These are phyloP conservation scores for Torulaspora delbrueckii DNA, from an alignment of 805 yeast species.

Conservation along the genomic window DNA sequence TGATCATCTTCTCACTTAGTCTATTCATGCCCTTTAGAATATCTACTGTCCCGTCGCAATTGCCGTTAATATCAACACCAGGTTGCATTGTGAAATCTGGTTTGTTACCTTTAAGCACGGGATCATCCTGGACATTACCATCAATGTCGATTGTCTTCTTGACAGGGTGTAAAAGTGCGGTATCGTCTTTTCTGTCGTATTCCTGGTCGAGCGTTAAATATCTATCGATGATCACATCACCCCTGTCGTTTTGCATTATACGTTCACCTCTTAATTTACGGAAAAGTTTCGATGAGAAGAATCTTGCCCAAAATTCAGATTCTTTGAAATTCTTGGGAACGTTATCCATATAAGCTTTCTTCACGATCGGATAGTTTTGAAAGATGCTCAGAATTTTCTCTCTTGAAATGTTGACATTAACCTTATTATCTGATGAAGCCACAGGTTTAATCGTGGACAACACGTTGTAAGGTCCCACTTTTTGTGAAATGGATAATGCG, in stretches of 20 bases:
- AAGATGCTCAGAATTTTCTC: constrained; percentile 87
- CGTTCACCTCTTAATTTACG: constrained; percentile 86
- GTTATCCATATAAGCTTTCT: constrained; percentile 80
- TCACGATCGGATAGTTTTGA: constrained; percentile 87
- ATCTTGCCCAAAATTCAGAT: constrained; percentile 94
- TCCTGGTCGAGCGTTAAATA: constrained; percentile 71
- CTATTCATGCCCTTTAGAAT: constrained; percentile 86
- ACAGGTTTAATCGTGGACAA: constrained; percentile 90
- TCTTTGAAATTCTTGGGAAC: constrained; percentile 81
- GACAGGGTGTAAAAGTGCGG: constrained; percentile 43
- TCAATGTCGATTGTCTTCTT: constrained; percentile 70
- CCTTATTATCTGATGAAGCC: constrained; percentile 87
- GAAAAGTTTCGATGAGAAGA: constrained; percentile 84
- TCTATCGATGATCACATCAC: constrained; percentile 80
- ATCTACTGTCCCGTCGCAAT: constrained; percentile 60
- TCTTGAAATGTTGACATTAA: constrained; percentile 85
- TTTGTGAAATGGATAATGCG: constrained; percentile 80
- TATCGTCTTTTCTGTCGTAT: constrained; percentile 43
- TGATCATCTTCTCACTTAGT: constrained; percentile 74
- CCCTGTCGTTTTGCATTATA: constrained; percentile 66
- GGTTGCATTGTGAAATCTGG: constrained; percentile 88
- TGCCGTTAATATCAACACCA: constrained; percentile 44
- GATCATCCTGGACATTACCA: constrained; percentile 78
- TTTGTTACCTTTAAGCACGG: constrained; percentile 66
- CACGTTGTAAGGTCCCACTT: constrained; percentile 90